These are phyloP conservation scores for Bruguiera gymnorhiza DNA, from an alignment of 345 rosid species.

Conservation along the genomic window DNA sequence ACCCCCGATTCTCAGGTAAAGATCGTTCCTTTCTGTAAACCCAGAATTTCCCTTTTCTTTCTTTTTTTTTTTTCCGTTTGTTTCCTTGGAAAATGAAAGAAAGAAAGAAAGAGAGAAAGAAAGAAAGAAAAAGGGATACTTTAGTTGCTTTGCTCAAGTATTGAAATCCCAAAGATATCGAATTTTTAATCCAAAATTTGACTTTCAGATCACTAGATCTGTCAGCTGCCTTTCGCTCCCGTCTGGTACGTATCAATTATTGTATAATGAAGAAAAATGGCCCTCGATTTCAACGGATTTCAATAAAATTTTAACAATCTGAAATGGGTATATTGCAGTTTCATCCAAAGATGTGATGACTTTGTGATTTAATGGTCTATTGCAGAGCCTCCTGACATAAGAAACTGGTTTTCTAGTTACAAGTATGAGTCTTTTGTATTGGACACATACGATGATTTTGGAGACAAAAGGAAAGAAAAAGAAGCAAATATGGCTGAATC, in stretches of 20 bases:
- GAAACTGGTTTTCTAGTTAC: conserved; percentile 64
- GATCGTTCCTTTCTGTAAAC: not conserved
- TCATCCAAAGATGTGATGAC: not conserved
- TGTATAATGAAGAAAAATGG: not conserved
- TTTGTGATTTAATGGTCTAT: not conserved
- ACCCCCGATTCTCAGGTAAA: conserved; percentile 14
- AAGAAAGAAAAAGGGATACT: no score
- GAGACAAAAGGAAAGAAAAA: not conserved
- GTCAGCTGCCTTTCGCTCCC: conserved; percentile 12
- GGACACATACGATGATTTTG: conserved; percentile 26
- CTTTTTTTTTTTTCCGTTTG: no score
- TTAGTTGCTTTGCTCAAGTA: no score
- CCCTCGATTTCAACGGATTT: not conserved
- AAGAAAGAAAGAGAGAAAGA: no score
- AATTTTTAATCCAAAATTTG: not conserved
- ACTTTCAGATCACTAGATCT: conserved; percentile 17
- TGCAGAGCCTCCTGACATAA: conserved; percentile 58
- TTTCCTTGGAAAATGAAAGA: no score
- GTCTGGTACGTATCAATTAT: conserved; percentile 26
- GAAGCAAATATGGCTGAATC: not conserved
- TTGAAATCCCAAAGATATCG: not conserved
- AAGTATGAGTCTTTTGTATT: conserved; percentile 47
- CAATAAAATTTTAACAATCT: not conserved
- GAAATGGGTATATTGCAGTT: not conserved
- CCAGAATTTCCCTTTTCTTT: no score